Percentiles rank a stretch among this genome's conserved stretches.
Evolutionary conservation across 441 rosid species (phyloP).

Genomic region (Pelargonium myrrhifolium): DNA sequence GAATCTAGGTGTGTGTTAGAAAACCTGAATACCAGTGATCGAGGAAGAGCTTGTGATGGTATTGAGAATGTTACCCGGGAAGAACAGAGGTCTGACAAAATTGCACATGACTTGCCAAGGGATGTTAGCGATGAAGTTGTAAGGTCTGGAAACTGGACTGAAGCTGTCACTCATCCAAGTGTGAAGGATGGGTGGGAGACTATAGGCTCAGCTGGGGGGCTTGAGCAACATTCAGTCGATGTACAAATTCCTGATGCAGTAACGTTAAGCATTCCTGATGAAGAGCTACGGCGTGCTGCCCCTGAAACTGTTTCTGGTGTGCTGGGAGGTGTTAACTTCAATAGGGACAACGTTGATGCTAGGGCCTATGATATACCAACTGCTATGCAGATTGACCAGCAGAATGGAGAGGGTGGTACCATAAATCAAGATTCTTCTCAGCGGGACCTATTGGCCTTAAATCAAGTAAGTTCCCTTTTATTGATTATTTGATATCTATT

Average conservation of each 20-base stretch:
- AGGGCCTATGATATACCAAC: too few species aligned
- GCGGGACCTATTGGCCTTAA: slow-evolving; percentile 20
- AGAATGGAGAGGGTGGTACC: neutral
- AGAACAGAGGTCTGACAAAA: slow-evolving; percentile 3
- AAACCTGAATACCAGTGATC: slow-evolving; percentile 10
- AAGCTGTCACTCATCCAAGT: slow-evolving; percentile 4
- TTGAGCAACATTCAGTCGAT: neutral
- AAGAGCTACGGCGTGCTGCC: slow-evolving; percentile 26
- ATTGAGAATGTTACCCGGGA: neutral
- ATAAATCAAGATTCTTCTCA: slow-evolving; percentile 9
- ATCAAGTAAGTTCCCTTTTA: slow-evolving; percentile 24
- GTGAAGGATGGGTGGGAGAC: neutral
- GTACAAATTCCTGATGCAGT: slow-evolving; percentile 13
- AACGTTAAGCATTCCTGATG: slow-evolving; percentile 21
- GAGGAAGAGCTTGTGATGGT: neutral
- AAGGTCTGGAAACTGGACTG: slow-evolving; percentile 17
- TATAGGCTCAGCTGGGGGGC: neutral
- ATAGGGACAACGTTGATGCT: slow-evolving; percentile 12
- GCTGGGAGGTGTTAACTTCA: slow-evolving; percentile 9
- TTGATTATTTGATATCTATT: too few species aligned
- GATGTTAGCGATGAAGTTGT: slow-evolving; percentile 18
- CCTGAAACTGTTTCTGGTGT: slow-evolving; percentile 19
- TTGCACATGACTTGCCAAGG: slow-evolving; percentile 5
- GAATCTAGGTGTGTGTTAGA: slow-evolving; percentile 19
- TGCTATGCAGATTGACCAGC: too few species aligned